Percentiles rank a stretch among this genome's conserved stretches.
Evolutionary conservation across 192 early-diverging fungal species (phyloP).

Genomic region (Backusella sp.): DNA sequence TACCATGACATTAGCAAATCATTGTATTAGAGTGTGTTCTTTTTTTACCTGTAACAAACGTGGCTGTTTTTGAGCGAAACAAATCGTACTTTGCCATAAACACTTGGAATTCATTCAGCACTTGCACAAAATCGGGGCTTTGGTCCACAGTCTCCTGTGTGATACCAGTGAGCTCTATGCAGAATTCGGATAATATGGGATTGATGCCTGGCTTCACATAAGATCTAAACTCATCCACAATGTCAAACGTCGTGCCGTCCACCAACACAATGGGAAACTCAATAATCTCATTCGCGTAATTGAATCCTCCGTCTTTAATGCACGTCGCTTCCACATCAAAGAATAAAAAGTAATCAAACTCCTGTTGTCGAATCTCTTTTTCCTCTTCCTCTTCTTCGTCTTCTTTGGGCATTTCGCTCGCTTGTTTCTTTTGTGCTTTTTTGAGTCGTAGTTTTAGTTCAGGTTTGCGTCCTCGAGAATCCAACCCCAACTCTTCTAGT

Average conservation of each 20-base stretch:
- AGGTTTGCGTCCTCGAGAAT: constrained; percentile 42
- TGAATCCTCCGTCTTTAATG: constrained; percentile 48
- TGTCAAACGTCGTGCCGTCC: constrained; percentile 55
- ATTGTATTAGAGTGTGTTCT: background rate
- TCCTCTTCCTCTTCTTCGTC: background rate
- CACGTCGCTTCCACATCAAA: constrained; percentile 88
- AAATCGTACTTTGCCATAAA: constrained; percentile 47
- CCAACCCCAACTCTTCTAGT: constrained; percentile 44
- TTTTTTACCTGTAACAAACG: constrained; percentile 40
- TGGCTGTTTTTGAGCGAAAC: constrained; percentile 39
- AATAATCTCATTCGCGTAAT: constrained; percentile 80
- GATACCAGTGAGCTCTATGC: constrained; percentile 79
- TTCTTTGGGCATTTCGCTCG: background rate
- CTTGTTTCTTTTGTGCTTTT: constrained; percentile 21
- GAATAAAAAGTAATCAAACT: constrained; percentile 67
- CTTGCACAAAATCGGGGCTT: constrained; percentile 46
- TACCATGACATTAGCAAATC: background rate
- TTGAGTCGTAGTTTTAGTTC: constrained; percentile 48
- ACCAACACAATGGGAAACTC: constrained; percentile 81
- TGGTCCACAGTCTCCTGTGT: constrained; percentile 57
- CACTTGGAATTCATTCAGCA: constrained; percentile 48
- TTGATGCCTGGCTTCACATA: constrained; percentile 68
- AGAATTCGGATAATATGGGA: constrained; percentile 73
- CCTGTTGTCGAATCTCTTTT: constrained; percentile 28
- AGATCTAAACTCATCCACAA: constrained; percentile 72